Percentiles rank a stretch among this genome's conserved stretches.
These are phyloP conservation scores for Hericium coralloides DNA, from an alignment of 768 basidiomycete genomes.

Conservation along the genomic window DNA sequence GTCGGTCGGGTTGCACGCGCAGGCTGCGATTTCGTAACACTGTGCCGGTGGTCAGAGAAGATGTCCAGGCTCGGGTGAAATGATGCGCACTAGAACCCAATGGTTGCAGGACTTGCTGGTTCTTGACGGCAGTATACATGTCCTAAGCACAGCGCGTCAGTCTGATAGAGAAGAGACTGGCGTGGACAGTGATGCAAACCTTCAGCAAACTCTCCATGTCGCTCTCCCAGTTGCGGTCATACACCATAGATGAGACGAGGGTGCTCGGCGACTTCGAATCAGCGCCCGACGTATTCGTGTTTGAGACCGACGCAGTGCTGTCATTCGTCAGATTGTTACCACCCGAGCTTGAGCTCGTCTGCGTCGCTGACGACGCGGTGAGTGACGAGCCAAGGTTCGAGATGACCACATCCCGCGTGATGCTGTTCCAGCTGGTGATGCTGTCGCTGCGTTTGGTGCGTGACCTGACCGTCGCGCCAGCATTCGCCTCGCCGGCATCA, in stretches of 20 bases:
- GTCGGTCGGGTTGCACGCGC: constrained; percentile 56
- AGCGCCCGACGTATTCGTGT: constrained; percentile 37
- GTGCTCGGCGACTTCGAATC: constrained; percentile 28
- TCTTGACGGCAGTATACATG: constrained; percentile 89
- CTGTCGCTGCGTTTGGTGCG: constrained; percentile 75
- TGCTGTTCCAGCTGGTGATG: constrained; percentile 77
- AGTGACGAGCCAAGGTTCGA: constrained; percentile 18
- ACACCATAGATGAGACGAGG: constrained; percentile 30
- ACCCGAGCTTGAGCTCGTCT: constrained; percentile 1
- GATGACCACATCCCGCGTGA: constrained; percentile 49
- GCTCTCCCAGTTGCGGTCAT: constrained; percentile 69
- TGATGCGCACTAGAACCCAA: constrained; percentile 32
- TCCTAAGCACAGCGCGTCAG: constrained; percentile 43
- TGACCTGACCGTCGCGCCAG: constrained; percentile 22
- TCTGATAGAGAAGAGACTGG: constrained; percentile 1
- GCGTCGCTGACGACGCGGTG: constrained; percentile 7
- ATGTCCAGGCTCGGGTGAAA: constrained; percentile 36
- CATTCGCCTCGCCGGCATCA: constrained; percentile 43
- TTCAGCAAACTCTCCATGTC: constrained; percentile 86
- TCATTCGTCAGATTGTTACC: constrained; percentile 36
- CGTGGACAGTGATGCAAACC: constrained; percentile 31
- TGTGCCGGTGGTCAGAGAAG: constrained; percentile 47
- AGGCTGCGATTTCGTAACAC: constrained; percentile 61
- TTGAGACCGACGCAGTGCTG: constrained; percentile 50
- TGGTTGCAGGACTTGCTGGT: constrained; percentile 84